These are phyloP conservation scores for Orbilia javanica DNA, from an alignment of 2,329 filamentous ascomycete genomes.

Conservation along the genomic window DNA sequence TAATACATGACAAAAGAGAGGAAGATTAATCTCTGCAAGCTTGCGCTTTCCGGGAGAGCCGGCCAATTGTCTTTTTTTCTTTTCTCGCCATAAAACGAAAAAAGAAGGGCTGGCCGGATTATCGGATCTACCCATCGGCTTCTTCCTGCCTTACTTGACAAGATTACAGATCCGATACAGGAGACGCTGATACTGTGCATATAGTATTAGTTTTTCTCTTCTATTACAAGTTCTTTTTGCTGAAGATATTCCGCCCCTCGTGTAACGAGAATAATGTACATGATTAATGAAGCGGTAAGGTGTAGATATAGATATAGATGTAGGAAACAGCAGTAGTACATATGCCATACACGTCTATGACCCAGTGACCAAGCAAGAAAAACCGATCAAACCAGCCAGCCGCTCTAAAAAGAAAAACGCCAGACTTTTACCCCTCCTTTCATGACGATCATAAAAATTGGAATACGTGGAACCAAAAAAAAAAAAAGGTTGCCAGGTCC, in stretches of 20 bases:
- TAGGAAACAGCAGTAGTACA: neutral
- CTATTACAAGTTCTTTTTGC: neutral
- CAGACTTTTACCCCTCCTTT: constrained; percentile 12
- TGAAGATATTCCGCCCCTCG: neutral
- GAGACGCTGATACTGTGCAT: neutral
- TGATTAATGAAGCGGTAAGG: neutral
- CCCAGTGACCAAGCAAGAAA: neutral
- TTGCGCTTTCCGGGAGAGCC: neutral
- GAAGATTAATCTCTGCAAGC: neutral
- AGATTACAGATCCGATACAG: neutral
- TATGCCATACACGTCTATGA: constrained; percentile 22
- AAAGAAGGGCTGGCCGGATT: neutral
- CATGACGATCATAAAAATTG: constrained; percentile 2
- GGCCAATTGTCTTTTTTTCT: neutral
- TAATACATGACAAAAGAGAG: neutral
- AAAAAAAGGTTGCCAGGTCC: constrained; percentile 22
- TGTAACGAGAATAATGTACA: constrained; percentile 48
- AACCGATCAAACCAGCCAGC: neutral
- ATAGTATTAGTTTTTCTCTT: neutral
- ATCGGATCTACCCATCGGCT: constrained; percentile 13
- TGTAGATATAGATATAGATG: neutral
- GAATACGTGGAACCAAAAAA: constrained; percentile 49
- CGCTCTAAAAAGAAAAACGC: constrained; percentile 23
- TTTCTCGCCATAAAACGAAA: neutral
- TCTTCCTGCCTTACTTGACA: neutral